These are phyloP conservation scores for Rhodotorula paludigena DNA, from an alignment of 768 basidiomycete genomes.

Conservation along the genomic window DNA sequence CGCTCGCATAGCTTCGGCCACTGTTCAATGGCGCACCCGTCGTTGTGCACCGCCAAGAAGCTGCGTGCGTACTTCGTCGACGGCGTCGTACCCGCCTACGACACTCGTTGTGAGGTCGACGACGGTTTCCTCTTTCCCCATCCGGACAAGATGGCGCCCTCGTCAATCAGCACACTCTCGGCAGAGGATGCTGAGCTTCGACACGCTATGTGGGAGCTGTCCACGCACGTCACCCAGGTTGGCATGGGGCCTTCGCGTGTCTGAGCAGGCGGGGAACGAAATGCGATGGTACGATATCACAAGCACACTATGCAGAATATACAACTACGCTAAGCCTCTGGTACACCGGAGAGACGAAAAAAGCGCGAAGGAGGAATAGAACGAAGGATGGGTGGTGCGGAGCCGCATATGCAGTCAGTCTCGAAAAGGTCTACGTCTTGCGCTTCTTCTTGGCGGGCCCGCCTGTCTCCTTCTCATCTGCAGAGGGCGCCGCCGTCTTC, in stretches of 20 bases:
- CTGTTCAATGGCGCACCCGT: constrained; percentile 36
- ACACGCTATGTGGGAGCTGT: not conserved
- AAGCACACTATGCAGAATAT: not conserved
- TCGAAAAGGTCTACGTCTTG: not conserved
- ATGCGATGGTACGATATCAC: not conserved
- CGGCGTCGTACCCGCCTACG: constrained; percentile 20
- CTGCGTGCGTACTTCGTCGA: constrained; percentile 34
- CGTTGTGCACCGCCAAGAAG: constrained; percentile 32
- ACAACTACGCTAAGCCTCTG: not conserved
- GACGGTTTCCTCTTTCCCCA: constrained; percentile 34
- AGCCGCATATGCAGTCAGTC: not conserved
- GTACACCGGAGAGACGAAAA: no score
- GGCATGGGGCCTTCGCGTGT: not conserved
- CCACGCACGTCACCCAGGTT: not conserved
- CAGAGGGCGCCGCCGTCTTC: not conserved
- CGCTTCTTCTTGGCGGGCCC: constrained; percentile 12
- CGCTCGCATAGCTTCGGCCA: constrained; percentile 26
- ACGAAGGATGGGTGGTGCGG: not conserved
- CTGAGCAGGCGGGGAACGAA: no score
- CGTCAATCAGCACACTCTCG: not conserved
- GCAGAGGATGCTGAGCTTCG: constrained; percentile 6
- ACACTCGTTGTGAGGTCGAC: constrained; percentile 31
- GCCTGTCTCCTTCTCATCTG: not conserved
- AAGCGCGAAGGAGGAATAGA: no score
- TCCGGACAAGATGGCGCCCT: not conserved